These are phyloP conservation scores for Chamaecrista fasciculata DNA, from an alignment of 306 rosid genomes.

Conservation along the genomic window DNA sequence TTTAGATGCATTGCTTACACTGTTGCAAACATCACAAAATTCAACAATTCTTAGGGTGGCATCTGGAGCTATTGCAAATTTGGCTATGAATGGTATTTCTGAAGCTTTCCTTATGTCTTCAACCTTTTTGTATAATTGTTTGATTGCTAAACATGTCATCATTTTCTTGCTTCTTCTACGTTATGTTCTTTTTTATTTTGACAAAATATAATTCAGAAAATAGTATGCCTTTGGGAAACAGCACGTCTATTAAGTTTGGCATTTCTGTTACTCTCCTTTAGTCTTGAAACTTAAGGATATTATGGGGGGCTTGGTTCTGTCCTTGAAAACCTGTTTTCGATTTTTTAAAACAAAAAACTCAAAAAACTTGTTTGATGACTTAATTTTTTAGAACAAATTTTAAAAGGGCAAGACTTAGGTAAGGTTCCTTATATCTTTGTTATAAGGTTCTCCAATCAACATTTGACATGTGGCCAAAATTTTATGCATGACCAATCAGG, in stretches of 20 bases:
- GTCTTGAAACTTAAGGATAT: not conserved
- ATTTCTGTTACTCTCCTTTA: not conserved
- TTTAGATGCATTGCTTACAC: slow-evolving; percentile 56
- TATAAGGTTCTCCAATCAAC: no score
- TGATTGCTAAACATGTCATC: not conserved
- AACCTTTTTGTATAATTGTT: not conserved
- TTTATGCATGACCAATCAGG: no score
- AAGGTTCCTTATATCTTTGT: no score
- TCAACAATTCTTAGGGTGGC: slow-evolving; percentile 66
- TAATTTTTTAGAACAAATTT: no score
- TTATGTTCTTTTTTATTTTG: not conserved
- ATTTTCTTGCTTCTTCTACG: not conserved
- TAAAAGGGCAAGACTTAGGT: no score
- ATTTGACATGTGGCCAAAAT: no score
- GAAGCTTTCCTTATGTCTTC: not conserved
- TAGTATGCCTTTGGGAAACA: not conserved
- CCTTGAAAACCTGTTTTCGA: no score
- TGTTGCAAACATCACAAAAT: slow-evolving; percentile 55
- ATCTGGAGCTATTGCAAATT: slow-evolving; percentile 74
- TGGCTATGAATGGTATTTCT: slow-evolving; percentile 71
- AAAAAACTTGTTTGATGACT: no score
- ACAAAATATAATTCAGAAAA: not conserved
- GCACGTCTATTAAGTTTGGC: not conserved
- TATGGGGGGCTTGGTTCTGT: no score
- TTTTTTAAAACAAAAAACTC: no score